A percentile compares a stretch with the other conserved stretches of the same genome.
Conservation (phyloP, 106 monocot species). For the Dendrobium chrysotoxum region DNA sequence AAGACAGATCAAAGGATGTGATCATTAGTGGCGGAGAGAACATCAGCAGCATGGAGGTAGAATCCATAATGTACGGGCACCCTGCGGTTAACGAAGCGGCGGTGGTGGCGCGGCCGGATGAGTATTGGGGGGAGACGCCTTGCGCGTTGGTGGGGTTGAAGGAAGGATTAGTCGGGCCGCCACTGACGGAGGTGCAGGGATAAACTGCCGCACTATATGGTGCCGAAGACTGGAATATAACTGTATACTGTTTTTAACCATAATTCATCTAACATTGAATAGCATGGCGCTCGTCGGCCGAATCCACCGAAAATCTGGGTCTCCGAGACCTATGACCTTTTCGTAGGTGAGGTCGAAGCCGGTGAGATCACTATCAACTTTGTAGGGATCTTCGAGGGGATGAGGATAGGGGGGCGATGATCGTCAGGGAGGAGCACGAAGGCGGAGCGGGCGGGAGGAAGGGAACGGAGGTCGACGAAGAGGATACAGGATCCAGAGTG, state of each 20-base stretch:
- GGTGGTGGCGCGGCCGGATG: conserved; percentile 23
- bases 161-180: neutral
- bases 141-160: conserved; percentile 46
- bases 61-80: conserved; percentile 25
- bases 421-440: conserved; percentile 11
- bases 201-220: conserved; percentile 52
- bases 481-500: conserved; percentile 27
- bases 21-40: conserved; percentile 37
- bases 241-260: too few species aligned
- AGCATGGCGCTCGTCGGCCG: conserved; percentile 40
- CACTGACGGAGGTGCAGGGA: conserved; percentile 41
- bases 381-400: conserved; percentile 29
- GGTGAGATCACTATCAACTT: neutral
- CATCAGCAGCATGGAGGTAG: conserved; percentile 50
- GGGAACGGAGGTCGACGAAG: conserved; percentile 24
- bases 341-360: too few species aligned
- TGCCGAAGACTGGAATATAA: conserved; percentile 62
- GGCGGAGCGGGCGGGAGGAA: conserved; percentile 13
- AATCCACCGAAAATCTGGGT: conserved; percentile 59
- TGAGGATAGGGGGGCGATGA: conserved; percentile 13
- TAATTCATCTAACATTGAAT: too few species aligned
- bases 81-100: conserved; percentile 22
- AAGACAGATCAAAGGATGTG: conserved; percentile 27
- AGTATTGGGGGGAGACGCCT: conserved; percentile 38
- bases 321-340: conserved; percentile 31